These are phyloP conservation scores for Incumbomyces delicatus DNA, from an alignment of 2,329 filamentous ascomycete species.

Conservation along the genomic window DNA sequence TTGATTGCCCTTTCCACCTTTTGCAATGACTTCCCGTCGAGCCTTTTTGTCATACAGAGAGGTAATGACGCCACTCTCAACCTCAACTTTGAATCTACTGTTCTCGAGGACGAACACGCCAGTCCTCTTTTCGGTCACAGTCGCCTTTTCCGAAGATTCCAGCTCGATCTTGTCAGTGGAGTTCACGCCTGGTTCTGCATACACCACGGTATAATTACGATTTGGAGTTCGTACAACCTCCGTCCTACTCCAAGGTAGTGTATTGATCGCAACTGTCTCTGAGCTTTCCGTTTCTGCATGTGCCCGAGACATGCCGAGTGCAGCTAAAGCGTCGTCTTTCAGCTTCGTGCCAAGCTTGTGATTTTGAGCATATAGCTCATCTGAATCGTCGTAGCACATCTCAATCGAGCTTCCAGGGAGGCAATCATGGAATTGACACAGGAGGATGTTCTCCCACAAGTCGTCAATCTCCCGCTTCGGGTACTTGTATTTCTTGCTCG, in stretches of 20 bases:
- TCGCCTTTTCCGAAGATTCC: slow-evolving; percentile 27
- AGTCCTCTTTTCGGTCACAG: slow-evolving; percentile 41
- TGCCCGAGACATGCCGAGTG: slow-evolving; percentile 52
- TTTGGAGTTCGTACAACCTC: slow-evolving; percentile 48
- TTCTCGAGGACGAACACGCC: slow-evolving; percentile 74
- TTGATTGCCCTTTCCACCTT: slow-evolving; percentile 70
- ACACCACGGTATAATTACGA: slow-evolving; percentile 34
- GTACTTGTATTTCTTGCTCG: slow-evolving; percentile 67
- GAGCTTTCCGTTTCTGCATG: slow-evolving; percentile 31
- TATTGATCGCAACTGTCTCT: slow-evolving; percentile 63
- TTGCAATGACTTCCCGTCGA: slow-evolving; percentile 67
- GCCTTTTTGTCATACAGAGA: slow-evolving; percentile 69
- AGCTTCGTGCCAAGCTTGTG: slow-evolving; percentile 67
- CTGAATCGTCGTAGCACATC: slow-evolving; percentile 96
- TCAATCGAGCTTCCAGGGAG: slow-evolving; percentile 90
- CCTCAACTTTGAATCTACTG: slow-evolving; percentile 60
- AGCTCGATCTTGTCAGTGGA: slow-evolving; percentile 23
- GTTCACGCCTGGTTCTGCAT: slow-evolving; percentile 38
- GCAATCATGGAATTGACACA: slow-evolving; percentile 97
- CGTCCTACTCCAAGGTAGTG: slow-evolving; percentile 72
- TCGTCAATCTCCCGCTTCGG: slow-evolving; percentile 88
- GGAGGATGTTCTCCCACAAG: slow-evolving; percentile 86
- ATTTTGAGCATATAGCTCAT: slow-evolving; percentile 75
- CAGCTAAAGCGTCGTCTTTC: slow-evolving; percentile 57
- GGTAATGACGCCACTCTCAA: slow-evolving; percentile 67